These are phyloP conservation scores for Citrullus colocynthis DNA, from an alignment of 306 rosid genomes.

Conservation along the genomic window DNA sequence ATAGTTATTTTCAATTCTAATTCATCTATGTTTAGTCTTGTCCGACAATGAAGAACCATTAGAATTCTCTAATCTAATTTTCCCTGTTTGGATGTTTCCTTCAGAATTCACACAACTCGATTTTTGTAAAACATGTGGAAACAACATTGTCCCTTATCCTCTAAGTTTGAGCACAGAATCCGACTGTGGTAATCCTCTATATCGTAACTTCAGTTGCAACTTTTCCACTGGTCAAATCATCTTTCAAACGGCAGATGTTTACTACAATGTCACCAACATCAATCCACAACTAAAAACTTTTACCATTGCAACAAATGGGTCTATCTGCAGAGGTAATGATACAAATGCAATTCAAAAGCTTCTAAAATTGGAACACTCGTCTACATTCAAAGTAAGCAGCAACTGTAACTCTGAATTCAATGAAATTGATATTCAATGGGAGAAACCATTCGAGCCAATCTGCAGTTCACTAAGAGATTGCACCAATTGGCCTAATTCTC, in stretches of 20 bases:
- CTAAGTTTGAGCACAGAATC: conserved; percentile 9
- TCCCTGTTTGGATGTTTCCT: not conserved
- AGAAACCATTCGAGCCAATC: conserved; percentile 8
- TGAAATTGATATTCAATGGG: conserved; percentile 18
- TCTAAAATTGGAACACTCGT: not conserved
- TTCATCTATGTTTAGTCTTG: not conserved
- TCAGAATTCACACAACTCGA: not conserved
- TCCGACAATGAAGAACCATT: no score
- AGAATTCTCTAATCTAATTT: not conserved
- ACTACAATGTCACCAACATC: not conserved
- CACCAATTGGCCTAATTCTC: conserved; percentile 30
- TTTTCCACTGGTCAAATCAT: not conserved
- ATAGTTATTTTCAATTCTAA: not conserved
- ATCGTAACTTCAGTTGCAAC: not conserved
- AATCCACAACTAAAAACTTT: not conserved
- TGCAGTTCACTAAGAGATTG: conserved; percentile 15
- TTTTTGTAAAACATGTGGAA: conserved; percentile 15
- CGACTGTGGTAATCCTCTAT: conserved; percentile 12
- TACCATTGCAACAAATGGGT: not conserved
- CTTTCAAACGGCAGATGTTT: not conserved
- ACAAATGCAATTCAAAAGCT: not conserved
- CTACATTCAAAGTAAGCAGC: not conserved
- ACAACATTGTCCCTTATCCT: conserved; percentile 15
- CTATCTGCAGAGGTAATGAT: not conserved
- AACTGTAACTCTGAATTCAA: not conserved